A percentile compares a stretch with the other conserved stretches of the same genome.
phyloP scores from a whole-genome alignment of 2,329 filamentous ascomycete species.

The Diaporthe ampelina region DNA sequence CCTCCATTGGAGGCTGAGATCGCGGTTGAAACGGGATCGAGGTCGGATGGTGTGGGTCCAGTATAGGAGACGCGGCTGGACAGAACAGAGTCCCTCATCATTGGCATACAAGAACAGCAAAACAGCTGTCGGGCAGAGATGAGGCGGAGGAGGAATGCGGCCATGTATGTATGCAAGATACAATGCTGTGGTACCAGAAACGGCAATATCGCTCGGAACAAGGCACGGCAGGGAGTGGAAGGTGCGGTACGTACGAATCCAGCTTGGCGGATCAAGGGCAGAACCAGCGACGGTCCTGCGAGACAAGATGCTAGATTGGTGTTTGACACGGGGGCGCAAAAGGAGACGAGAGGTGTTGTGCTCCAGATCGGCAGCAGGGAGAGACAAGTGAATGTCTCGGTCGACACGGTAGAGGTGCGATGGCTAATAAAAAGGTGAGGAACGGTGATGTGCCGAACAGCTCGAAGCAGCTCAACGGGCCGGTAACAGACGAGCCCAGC shows the following conservation, averaged over 20 bases:
- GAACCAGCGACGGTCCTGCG: conserved; percentile 40
- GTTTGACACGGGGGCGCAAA: conserved; percentile 19
- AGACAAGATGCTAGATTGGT: conserved; percentile 10
- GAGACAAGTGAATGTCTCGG: conserved; percentile 38
- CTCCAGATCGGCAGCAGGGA: conserved; percentile 25
- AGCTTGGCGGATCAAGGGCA: conserved; percentile 40
- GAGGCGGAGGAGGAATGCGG: not conserved
- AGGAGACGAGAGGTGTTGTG: conserved; percentile 19
- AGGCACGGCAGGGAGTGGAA: conserved; percentile 17
- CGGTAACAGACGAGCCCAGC: not conserved
- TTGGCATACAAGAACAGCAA: not conserved
- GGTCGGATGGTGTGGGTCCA: conserved; percentile 14
- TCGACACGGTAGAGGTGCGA: conserved; percentile 7
- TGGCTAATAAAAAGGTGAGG: conserved; percentile 2
- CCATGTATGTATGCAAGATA: not conserved
- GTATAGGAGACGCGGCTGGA: conserved; percentile 30
- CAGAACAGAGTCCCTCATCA: not conserved
- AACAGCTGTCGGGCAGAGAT: not conserved
- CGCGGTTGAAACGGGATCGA: not conserved
- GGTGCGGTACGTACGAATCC: conserved; percentile 41
- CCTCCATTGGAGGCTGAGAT: conserved; percentile 35
- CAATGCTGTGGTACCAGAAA: not conserved
- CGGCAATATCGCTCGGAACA: not conserved
- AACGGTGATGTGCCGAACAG: conserved; percentile 16
- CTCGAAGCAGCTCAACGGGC: conserved; percentile 3